These are phyloP conservation scores for Calocybe cyanea DNA, from an alignment of 768 basidiomycete genomes.

Conservation along the genomic window DNA sequence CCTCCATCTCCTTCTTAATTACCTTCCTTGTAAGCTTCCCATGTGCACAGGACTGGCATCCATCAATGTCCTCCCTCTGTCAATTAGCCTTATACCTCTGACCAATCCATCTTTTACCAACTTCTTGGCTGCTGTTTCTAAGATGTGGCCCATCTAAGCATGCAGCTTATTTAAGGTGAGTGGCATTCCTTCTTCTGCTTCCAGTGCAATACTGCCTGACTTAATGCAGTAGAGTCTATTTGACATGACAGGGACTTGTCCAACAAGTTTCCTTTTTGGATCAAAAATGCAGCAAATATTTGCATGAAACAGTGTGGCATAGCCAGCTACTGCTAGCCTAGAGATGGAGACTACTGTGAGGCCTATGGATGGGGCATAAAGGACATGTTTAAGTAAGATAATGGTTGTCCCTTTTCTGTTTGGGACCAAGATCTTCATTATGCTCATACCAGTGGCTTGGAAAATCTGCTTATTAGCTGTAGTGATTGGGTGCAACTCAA, in stretches of 20 bases:
- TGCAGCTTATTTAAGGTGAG: too few relatives aligned
- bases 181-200: too few relatives aligned
- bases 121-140: too few relatives aligned
- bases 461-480: slow-evolving; percentile 26
- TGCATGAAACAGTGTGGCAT: slow-evolving; percentile 19
- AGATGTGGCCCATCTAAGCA: too few relatives aligned
- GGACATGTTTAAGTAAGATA: slow-evolving; percentile 25
- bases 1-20: too few relatives aligned
- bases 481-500: slow-evolving; percentile 23
- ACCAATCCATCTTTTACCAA: too few relatives aligned
- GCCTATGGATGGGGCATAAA: slow-evolving; percentile 27
- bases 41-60: too few relatives aligned
- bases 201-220: too few relatives aligned
- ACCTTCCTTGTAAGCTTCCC: too few relatives aligned
- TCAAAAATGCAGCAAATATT: slow-evolving; percentile 22
- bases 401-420: slow-evolving; percentile 17
- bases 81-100: too few relatives aligned
- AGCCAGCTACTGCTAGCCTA: slow-evolving; percentile 22
- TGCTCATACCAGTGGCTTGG: slow-evolving; percentile 27
- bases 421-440: slow-evolving; percentile 23
- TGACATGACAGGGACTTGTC: slow-evolving; percentile 15
- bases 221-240: slow-evolving; percentile 17
- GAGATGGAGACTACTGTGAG: slow-evolving; percentile 30
- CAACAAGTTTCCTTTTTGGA: slow-evolving; percentile 13
- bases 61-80: too few relatives aligned